Evolutionary conservation across 441 rosid genomes (phyloP), one percentile per base, ranked within the genome.

Genomic region (Aleurites moluccanus): DNA sequence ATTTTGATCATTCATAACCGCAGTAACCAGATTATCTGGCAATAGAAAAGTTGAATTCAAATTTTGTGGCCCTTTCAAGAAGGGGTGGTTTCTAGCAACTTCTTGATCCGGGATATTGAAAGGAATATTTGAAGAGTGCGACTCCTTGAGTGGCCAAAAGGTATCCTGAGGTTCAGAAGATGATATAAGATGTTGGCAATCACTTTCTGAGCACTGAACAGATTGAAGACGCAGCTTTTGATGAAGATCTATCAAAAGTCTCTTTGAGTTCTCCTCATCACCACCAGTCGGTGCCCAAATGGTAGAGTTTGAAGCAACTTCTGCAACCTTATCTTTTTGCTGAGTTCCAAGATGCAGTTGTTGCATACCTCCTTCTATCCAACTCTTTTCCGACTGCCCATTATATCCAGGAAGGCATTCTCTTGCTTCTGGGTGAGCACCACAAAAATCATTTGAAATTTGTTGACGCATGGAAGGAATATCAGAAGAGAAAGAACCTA

Each of bases 201-300:
- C 63, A 49, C 11, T 14, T 6, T 78, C 73, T 59, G 79, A 49
- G n/a, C 80, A 74, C 45, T 71, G 60, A 16, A 25, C 45, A 44
- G 79, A 69, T 53, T 75, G 86, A 63, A 60, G 75, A 55, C 70
- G 74, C 23, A 65, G 44, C 30, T 79, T 80, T 64, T 72, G 78
- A 28, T 79, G 79, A 62, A 80, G 84, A 47, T 85, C 81, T 81
- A 80, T 69, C 59, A 80, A 69, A 57, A 77, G 72, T 82, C 72
- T 77, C 42, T 72, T 82, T 6, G 81, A 74, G 57, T 78, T 80
- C 13, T 73, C n/a, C n/a, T n/a, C 79, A 77, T 80, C 69, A 8
- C 42, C 40, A 45, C 75, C 78, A 62, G 68, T 78, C 4, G 88
- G 73, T 50, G 63, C 10, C 85, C 83, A 82, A 30, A 60, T 16